A percentile compares a stretch with the other conserved stretches of the same genome.
phyloP scores from a whole-genome alignment of 495 filamentous ascomycete genomes.

The Talaromyces stipitatus region DNA sequence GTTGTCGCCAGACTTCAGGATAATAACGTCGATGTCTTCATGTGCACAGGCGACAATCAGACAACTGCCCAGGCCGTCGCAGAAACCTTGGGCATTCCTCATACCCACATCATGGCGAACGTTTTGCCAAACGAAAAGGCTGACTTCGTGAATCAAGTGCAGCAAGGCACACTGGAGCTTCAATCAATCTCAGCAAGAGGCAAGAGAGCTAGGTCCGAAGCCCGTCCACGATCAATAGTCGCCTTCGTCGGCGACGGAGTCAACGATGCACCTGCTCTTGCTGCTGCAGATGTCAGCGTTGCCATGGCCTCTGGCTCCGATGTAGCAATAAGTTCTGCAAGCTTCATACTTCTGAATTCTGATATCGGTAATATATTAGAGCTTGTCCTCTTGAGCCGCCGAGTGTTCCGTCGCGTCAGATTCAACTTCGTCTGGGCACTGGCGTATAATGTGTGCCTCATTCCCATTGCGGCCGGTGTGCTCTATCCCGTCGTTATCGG shows the following conservation, averaged over 20 bases:
- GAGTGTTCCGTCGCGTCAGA: slow-evolving; percentile 73
- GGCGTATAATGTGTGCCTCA: slow-evolving; percentile 67
- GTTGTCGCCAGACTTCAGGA: slow-evolving; percentile 60
- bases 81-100: slow-evolving; percentile 65
- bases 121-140: slow-evolving; percentile 83
- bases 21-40: slow-evolving; percentile 67
- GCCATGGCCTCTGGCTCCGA: slow-evolving; percentile 80
- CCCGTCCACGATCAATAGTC: slow-evolving; percentile 23
- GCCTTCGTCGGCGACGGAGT: slow-evolving; percentile 78
- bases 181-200: not conserved
- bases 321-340: slow-evolving; percentile 72
- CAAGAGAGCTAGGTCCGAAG: not conserved
- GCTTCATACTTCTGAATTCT: slow-evolving; percentile 77
- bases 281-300: slow-evolving; percentile 73
- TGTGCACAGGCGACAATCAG: slow-evolving; percentile 79
- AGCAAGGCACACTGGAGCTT: not conserved
- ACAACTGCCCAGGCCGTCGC: slow-evolving; percentile 56
- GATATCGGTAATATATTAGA: slow-evolving; percentile 63
- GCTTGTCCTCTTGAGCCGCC: slow-evolving; percentile 60
- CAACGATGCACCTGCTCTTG: slow-evolving; percentile 80
- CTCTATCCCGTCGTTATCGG: slow-evolving; percentile 59
- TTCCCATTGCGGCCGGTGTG: slow-evolving; percentile 81
- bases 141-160: slow-evolving; percentile 50
- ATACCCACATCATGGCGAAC: slow-evolving; percentile 72
- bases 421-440: slow-evolving; percentile 87